These are phyloP conservation scores for Phylloporus sp. DNA, from an alignment of 768 basidiomycete genomes.

Conservation along the genomic window DNA sequence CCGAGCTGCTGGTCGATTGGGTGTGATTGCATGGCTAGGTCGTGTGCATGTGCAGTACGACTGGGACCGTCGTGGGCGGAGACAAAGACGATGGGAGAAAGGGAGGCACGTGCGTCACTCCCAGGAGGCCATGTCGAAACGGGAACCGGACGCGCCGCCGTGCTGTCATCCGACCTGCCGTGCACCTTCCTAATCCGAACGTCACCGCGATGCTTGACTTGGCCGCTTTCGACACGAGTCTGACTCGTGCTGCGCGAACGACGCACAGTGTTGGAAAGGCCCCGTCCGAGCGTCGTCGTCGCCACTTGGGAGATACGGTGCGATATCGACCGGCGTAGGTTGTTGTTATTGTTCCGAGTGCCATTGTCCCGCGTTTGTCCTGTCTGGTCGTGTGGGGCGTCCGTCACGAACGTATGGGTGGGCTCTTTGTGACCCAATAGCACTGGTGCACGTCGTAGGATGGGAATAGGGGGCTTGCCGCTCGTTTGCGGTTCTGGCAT, in stretches of 20 bases:
- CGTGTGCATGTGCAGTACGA: background rate
- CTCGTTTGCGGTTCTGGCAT: constrained; percentile 11
- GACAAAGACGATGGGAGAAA: background rate
- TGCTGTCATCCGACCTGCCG: background rate
- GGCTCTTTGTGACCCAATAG: constrained; percentile 30
- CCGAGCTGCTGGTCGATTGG: background rate
- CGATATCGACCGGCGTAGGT: constrained; percentile 33
- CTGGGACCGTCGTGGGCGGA: background rate
- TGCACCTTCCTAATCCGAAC: constrained; percentile 25
- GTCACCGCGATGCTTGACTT: background rate
- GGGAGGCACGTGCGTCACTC: background rate
- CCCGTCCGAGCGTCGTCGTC: constrained; percentile 28
- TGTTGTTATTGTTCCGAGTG: constrained; percentile 8
- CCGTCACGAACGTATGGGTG: constrained; percentile 2
- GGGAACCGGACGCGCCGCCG: background rate
- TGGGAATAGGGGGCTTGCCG: constrained; percentile 12
- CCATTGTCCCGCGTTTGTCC: background rate
- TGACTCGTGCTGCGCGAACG: constrained; percentile 10
- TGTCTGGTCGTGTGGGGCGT: background rate
- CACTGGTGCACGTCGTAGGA: constrained; percentile 37
- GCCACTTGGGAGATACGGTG: constrained; percentile 33
- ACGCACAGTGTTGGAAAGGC: constrained; percentile 22
- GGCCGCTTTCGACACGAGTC: background rate
- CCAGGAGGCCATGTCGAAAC: background rate
- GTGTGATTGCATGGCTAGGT: constrained; percentile 3